Conservation (phyloP, 805 yeast species). For the Tetrapisispora taiwanensis region DNA sequence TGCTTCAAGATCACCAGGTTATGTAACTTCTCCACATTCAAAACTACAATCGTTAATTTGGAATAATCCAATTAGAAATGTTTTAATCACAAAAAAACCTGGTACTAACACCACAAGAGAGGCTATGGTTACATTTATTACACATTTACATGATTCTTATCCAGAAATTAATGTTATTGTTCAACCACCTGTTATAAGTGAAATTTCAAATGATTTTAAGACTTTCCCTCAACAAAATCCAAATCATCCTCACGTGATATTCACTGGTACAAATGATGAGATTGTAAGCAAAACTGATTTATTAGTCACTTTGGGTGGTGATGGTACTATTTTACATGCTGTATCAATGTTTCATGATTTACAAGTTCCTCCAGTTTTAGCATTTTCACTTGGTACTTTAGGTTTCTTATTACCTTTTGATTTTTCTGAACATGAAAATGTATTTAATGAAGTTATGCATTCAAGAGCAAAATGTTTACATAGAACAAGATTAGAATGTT, state of each 20-base stretch:
- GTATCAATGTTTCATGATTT: conserved; percentile 65
- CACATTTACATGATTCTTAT: conserved; percentile 48
- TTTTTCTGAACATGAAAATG: conserved; percentile 46
- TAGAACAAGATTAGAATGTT: conserved; percentile 72
- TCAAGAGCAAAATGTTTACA: conserved; percentile 65
- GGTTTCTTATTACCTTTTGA: conserved; percentile 88
- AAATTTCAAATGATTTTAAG: conserved; percentile 33
- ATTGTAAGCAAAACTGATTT: conserved; percentile 64
- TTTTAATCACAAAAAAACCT: conserved; percentile 78
- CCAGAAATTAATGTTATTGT: conserved; percentile 73
- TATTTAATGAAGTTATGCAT: conserved; percentile 56
- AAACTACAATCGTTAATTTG: conserved; percentile 57
- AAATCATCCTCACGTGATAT: conserved; percentile 34
- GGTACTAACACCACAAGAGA: conserved; percentile 53
- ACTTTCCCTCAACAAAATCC: conserved; percentile 21
- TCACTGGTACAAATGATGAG: conserved; percentile 49
- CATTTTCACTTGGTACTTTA: conserved; percentile 82
- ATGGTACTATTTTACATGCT: conserved; percentile 83
- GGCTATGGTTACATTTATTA: conserved; percentile 58
- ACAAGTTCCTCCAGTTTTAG: conserved; percentile 77
- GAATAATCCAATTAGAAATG: conserved; percentile 64
- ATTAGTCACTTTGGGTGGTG: conserved; percentile 88
- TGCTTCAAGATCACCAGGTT: conserved; percentile 37
- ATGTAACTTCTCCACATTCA: conserved; percentile 44
- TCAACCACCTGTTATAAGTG: conserved; percentile 63